phyloP scores from a whole-genome alignment of 495 filamentous ascomycete species.

The Hyaloscypha finlandica region DNA sequence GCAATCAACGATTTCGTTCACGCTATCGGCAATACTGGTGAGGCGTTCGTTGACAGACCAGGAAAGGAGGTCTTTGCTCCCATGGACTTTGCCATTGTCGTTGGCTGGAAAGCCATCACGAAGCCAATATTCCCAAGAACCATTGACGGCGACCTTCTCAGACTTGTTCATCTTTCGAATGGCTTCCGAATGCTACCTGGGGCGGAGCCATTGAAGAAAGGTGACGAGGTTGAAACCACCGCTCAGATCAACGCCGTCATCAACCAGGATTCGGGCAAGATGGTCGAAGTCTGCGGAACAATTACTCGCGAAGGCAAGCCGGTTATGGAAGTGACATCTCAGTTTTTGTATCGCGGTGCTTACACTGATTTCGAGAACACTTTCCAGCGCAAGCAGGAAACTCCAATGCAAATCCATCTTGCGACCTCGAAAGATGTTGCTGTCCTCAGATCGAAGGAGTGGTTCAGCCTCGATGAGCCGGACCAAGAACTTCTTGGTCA shows the following conservation, averaged over 20 bases:
- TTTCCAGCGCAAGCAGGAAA: conserved; percentile 96
- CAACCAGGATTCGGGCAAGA: conserved; percentile 98
- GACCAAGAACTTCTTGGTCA: conserved; percentile 85
- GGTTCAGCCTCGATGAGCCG: conserved; percentile 76
- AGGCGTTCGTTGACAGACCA: conserved; percentile 96
- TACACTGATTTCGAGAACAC: conserved; percentile 97
- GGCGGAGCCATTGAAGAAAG: conserved; percentile 90
- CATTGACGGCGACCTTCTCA: conserved; percentile 93
- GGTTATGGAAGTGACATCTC: conserved; percentile 98
- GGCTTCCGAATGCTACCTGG: conserved; percentile 98
- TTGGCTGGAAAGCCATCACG: conserved; percentile 98
- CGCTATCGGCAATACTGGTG: conserved; percentile 95
- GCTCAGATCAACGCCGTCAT: conserved; percentile 97
- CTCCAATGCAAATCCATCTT: conserved; percentile 91
- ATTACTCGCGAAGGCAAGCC: conserved; percentile 81
- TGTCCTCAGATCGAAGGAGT: conserved; percentile 92
- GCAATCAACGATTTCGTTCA: conserved; percentile 98
- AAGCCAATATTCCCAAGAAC: conserved; percentile 96
- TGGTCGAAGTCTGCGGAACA: conserved; percentile 98
- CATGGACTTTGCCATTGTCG: conserved; percentile 99
- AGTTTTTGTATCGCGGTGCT: conserved; percentile 92
- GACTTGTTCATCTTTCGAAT: conserved; percentile 94
- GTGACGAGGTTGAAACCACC: conserved; percentile 87
- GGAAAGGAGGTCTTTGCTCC: conserved; percentile 94
- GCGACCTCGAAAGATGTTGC: conserved; percentile 86